Conservation (phyloP, 2,329 filamentous ascomycete genomes). For the Fonsecaea multimorphosa region DNA sequence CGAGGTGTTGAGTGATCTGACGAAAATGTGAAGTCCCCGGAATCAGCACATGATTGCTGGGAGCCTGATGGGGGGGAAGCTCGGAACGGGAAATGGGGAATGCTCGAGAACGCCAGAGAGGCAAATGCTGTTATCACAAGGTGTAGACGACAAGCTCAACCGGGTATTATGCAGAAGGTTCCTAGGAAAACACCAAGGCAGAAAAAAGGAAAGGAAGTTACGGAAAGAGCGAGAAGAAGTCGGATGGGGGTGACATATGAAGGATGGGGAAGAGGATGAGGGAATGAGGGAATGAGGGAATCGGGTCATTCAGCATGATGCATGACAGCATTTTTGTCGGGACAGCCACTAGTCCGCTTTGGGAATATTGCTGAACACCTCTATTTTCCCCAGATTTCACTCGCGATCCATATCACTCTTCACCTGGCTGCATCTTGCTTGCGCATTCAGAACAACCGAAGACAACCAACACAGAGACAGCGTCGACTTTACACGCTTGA, state of each 20-base stretch:
- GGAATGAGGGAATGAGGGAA: background rate
- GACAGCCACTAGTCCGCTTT: background rate
- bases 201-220: background rate
- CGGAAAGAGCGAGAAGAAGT: background rate
- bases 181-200: constrained; percentile 4
- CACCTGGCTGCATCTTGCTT: background rate
- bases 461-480: background rate
- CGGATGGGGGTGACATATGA: constrained; percentile 6
- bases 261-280: constrained; percentile 5
- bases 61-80: constrained; percentile 23
- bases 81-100: background rate
- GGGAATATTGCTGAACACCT: background rate
- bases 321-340: constrained; percentile 16
- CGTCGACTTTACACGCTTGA: background rate
- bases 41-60: constrained; percentile 21
- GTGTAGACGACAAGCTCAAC: background rate
- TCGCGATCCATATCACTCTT: background rate
- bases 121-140: constrained; percentile 10
- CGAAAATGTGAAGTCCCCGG: background rate
- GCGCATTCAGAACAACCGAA: background rate
- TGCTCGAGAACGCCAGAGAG: constrained; percentile 4
- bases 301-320: constrained; percentile 13
- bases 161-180: constrained; percentile 7
- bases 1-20: constrained; percentile 9
- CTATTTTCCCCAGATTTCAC: constrained; percentile 14